These are phyloP conservation scores for Russula vinacea DNA, from an alignment of 768 basidiomycete species.

Conservation along the genomic window DNA sequence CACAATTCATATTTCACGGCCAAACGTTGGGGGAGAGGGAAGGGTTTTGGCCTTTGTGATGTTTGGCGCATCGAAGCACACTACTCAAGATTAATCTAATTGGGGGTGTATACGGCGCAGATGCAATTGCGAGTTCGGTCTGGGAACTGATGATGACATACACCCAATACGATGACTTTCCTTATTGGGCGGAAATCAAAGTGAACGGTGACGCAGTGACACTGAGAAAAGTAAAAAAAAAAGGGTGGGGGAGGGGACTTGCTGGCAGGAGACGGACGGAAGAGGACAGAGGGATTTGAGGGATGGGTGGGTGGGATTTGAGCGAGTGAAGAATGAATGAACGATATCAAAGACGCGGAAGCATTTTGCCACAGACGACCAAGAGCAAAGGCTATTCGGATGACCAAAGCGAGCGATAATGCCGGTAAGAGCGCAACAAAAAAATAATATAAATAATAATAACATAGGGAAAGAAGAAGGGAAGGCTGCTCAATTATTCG, in stretches of 20 bases:
- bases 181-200: not conserved
- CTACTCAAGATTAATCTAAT: conserved; percentile 21
- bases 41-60: not conserved
- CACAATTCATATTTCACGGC: conserved; percentile 19
- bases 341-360: conserved; percentile 7
- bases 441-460: conserved; percentile 3
- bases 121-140: conserved; percentile 12
- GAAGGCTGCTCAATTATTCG: conserved; percentile 4
- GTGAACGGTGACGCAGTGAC: conserved; percentile 7
- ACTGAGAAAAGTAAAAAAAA: not conserved
- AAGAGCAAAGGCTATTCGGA: conserved; percentile 24
- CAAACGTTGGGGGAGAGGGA: not conserved
- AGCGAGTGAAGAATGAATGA: conserved; percentile 12
- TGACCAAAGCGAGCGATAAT: conserved; percentile 30
- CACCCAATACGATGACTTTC: not conserved
- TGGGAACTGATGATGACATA: conserved; percentile 8
- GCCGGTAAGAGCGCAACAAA: conserved; percentile 19
- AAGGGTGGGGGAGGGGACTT: not conserved
- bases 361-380: conserved; percentile 13
- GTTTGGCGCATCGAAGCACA: conserved; percentile 19
- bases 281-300: conserved; percentile 10
- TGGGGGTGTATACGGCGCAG: conserved; percentile 4
- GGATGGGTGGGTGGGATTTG: conserved; percentile 8
- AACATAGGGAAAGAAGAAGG: too few relatives aligned
- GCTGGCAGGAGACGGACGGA: too few relatives aligned